Conservation (phyloP, 306 rosid species). For the Clitoria ternatea region DNA sequence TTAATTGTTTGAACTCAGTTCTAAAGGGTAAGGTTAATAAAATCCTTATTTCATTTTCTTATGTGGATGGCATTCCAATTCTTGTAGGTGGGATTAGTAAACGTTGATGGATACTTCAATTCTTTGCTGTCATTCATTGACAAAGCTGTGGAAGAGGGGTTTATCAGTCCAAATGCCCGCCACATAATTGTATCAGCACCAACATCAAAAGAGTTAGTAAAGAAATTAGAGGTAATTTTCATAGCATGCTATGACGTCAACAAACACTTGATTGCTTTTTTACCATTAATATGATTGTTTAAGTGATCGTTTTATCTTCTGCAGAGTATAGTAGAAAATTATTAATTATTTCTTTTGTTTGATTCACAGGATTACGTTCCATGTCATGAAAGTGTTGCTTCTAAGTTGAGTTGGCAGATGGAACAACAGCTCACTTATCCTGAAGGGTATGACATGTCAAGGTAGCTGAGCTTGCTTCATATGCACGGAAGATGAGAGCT, state of each 20-base stretch:
- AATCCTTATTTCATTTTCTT: no score
- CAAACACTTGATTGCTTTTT: background rate
- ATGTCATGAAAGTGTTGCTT: conserved; percentile 89
- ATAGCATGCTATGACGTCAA: background rate
- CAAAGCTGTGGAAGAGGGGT: conserved; percentile 97
- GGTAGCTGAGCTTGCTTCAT: conserved; percentile 43
- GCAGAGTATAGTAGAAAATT: background rate
- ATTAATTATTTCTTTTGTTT: background rate
- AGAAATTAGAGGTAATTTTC: conserved; percentile 81
- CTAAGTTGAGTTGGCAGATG: conserved; percentile 85
- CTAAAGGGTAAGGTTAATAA: no score
- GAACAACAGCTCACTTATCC: conserved; percentile 69
- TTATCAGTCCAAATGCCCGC: conserved; percentile 86
- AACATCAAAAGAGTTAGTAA: conserved; percentile 81
- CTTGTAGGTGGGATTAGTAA: conserved; percentile 83
- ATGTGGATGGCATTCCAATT: conserved; percentile 4
- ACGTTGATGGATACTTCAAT: conserved; percentile 96
- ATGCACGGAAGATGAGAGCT: conserved; percentile 25
- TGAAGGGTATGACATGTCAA: conserved; percentile 64
- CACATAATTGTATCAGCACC: conserved; percentile 91
- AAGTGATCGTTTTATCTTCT: background rate
- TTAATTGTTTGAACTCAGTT: no score
- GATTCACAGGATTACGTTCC: conserved; percentile 78
- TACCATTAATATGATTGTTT: background rate
- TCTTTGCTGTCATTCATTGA: conserved; percentile 82